Evolutionary conservation across 257 asterid species (phyloP), one percentile per base, ranked within the genome.

Genomic region (Nemophila menziesii): DNA sequence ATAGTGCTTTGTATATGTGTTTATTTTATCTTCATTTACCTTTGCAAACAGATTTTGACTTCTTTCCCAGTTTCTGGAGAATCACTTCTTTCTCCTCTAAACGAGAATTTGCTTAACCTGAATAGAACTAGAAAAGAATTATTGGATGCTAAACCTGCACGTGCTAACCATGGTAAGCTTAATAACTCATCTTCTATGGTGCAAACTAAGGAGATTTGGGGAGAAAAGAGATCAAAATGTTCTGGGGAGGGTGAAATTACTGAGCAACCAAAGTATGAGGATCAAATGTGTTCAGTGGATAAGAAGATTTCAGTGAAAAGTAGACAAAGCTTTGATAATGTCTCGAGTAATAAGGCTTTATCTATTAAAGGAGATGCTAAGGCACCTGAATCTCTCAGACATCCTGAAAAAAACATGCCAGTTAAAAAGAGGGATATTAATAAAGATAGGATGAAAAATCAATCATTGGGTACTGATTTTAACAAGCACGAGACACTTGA

Each of bases 71-170:
- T 61, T 47, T 41, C 64, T 42, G 64, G 66, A 41, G 77, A 40
- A 22, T 55, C 52, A 48, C 71, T 77, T 65, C 75, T 80, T 60
- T 80, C 97, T 47, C 97, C 97, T 51, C 92, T 87, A 22, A 60
- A 61, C 55, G 89, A 75, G 39, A 75, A 61, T 38, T 64, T 80
- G 58, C 56, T 73, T 47, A 74, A 64, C 64, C 52, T 80, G 59
- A 55, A 49, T 26, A 69, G 64, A 60, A 74, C 63, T 54, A 56
- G 44, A 41, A 69, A 64, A 20, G 17, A 14, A 57, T 56, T 66
- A 8, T 37, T 51, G 43, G 54, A 52, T 26, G 59, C 55, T 38
- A 63, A 68, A 58, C 44, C 47, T 55, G 64, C 62, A 52, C 54
- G 69, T 53, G 55, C 61, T 37, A 42, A 61, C 48, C 71, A 52